Evolutionary conservation across 176 grass and related monocot species (phyloP).

Genomic region (Olyra latifolia): DNA sequence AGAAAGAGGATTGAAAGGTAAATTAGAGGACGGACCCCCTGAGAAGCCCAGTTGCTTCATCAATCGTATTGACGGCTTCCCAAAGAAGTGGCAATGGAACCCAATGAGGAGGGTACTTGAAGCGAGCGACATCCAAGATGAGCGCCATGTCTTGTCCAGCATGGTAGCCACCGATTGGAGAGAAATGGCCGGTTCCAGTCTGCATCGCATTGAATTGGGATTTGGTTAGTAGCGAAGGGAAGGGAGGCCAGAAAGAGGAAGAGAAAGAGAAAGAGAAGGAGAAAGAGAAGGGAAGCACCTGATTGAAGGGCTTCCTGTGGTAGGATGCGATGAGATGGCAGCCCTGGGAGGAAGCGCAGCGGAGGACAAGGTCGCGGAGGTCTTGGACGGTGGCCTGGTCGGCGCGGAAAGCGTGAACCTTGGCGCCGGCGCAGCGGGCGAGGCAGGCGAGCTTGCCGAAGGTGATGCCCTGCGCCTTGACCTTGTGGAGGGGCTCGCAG

Average conservation of each 20-base stretch:
- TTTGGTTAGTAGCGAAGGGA: background rate
- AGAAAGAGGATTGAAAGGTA: background rate
- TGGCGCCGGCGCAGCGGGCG: constrained; percentile 79
- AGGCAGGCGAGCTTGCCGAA: constrained; percentile 87
- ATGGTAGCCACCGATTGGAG: constrained; percentile 89
- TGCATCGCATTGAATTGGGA: constrained; percentile 15
- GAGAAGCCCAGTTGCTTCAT: constrained; percentile 66
- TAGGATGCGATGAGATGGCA: constrained; percentile 86
- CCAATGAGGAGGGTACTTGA: constrained; percentile 97
- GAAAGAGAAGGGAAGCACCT: constrained; percentile 19
- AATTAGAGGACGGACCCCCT: constrained; percentile 56
- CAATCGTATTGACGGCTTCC: constrained; percentile 88
- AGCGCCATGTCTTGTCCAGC: constrained; percentile 75
- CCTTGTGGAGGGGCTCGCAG: constrained; percentile 83
- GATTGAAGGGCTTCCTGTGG: constrained; percentile 39
- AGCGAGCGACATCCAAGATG: constrained; percentile 89
- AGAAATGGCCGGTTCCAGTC: constrained; percentile 96
- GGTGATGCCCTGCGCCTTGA: constrained; percentile 75
- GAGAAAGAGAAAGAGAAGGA: background rate
- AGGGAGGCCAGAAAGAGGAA: background rate
- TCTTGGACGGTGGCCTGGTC: constrained; percentile 55
- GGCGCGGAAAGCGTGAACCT: constrained; percentile 65
- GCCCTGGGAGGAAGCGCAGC: constrained; percentile 61
- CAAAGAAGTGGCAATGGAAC: constrained; percentile 85
- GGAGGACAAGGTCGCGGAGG: constrained; percentile 58